Conservation (phyloP, 495 filamentous ascomycete species). For the Xylaria flabelliformis region DNA sequence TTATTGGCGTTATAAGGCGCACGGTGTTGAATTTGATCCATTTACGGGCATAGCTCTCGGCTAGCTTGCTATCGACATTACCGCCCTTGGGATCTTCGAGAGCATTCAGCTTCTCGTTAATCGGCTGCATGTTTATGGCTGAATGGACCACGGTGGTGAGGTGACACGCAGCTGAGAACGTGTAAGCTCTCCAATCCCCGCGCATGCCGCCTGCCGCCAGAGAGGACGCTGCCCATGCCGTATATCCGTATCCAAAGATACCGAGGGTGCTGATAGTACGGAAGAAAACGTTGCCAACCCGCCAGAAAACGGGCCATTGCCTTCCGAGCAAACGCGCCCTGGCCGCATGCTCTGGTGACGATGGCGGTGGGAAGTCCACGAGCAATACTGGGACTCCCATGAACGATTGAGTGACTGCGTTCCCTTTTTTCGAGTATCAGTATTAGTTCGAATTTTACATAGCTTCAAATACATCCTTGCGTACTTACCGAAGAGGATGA, state of each 20-base stretch:
- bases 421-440: constrained; percentile 43
- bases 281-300: constrained; percentile 56
- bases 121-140: constrained; percentile 58
- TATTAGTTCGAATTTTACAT: neutral
- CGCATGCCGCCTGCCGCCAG: constrained; percentile 28
- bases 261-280: constrained; percentile 55
- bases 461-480: too few species aligned
- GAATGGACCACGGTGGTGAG: constrained; percentile 54
- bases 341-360: constrained; percentile 44
- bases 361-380: constrained; percentile 52
- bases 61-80: constrained; percentile 38
- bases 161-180: constrained; percentile 48
- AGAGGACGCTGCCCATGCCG: constrained; percentile 37
- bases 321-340: constrained; percentile 50
- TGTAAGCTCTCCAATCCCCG: constrained; percentile 51
- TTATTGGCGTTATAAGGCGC: constrained; percentile 46
- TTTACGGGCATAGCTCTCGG: constrained; percentile 45
- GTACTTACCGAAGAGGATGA: constrained; percentile 52
- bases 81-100: constrained; percentile 40
- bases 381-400: constrained; percentile 57
- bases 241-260: constrained; percentile 53
- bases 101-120: constrained; percentile 54
- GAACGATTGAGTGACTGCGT: constrained; percentile 59
- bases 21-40: constrained; percentile 49
- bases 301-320: constrained; percentile 58